These are phyloP conservation scores for Pseudocercospora crystallina DNA, from an alignment of 2,329 filamentous ascomycete species.

Conservation along the genomic window DNA sequence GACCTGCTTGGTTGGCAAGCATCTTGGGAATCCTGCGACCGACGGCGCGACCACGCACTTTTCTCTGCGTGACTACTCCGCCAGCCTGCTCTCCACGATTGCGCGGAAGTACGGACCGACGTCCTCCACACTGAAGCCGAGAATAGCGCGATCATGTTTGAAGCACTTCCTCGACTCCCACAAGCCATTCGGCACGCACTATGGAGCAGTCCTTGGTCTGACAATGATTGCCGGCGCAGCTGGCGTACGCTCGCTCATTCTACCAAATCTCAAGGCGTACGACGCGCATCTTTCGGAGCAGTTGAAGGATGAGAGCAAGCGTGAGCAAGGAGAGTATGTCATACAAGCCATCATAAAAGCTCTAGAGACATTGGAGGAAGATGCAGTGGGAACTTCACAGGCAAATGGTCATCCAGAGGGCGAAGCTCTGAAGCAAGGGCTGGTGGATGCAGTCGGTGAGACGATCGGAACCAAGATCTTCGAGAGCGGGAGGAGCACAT, in stretches of 20 bases:
- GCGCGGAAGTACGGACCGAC: conserved; percentile 76
- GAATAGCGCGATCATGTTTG: conserved; percentile 87
- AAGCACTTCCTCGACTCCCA: conserved; percentile 88
- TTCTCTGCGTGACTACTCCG: conserved; percentile 78
- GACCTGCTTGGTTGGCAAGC: conserved; percentile 84
- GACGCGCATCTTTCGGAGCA: conserved; percentile 61
- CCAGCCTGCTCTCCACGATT: conserved; percentile 76
- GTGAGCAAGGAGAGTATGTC: conserved; percentile 61
- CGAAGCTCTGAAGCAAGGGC: conserved; percentile 40
- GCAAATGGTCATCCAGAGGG: conserved; percentile 44
- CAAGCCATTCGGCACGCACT: conserved; percentile 80
- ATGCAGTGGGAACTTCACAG: conserved; percentile 32
- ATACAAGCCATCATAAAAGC: conserved; percentile 57
- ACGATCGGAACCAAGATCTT: conserved; percentile 43
- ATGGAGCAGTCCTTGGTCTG: conserved; percentile 81
- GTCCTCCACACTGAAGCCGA: conserved; percentile 79
- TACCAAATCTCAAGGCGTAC: conserved; percentile 67
- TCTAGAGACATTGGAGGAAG: conserved; percentile 55
- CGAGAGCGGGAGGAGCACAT: conserved; percentile 36
- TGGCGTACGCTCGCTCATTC: conserved; percentile 61
- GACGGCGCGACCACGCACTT: conserved; percentile 64
- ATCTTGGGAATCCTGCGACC: conserved; percentile 61
- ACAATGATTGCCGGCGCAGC: conserved; percentile 71
- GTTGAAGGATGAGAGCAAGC: conserved; percentile 54
- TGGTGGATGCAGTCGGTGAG: conserved; percentile 47